phyloP scores from a whole-genome alignment of 2,329 filamentous ascomycete genomes.

The Simplicillium sp. region DNA sequence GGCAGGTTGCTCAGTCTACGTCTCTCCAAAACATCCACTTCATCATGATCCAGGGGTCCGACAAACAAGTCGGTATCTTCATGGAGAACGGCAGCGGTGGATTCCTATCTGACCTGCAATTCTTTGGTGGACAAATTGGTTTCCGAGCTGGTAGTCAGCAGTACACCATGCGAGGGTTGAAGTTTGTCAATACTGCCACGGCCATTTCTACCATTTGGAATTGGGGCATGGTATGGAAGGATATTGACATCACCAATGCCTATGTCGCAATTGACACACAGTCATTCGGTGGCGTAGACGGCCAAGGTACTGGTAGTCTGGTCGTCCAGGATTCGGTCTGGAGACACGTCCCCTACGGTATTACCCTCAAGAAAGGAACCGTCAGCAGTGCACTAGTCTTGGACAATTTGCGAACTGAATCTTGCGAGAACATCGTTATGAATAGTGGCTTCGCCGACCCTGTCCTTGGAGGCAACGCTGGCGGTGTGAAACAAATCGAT shows the following conservation, averaged over 20 bases:
- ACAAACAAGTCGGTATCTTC: constrained; percentile 46
- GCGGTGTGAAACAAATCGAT: too few species aligned
- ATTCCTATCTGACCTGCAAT: constrained; percentile 40
- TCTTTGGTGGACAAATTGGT: constrained; percentile 48
- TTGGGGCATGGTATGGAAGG: constrained; percentile 54
- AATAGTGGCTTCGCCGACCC: too few species aligned
- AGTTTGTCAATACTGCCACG: constrained; percentile 52
- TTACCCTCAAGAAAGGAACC: constrained; percentile 6
- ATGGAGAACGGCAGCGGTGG: constrained; percentile 52
- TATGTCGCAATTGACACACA: constrained; percentile 48
- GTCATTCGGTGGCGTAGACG: constrained; percentile 33
- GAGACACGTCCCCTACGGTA: constrained; percentile 9
- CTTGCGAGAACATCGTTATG: too few species aligned
- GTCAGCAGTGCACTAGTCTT: constrained; percentile 10
- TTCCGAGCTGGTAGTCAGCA: constrained; percentile 54
- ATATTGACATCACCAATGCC: constrained; percentile 51
- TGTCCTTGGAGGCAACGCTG: too few species aligned
- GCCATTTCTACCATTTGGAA: constrained; percentile 60
- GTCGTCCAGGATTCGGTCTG: constrained; percentile 8
- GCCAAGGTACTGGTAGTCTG: constrained; percentile 45
- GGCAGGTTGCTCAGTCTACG: constrained; percentile 50
- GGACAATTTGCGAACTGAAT: too few species aligned
- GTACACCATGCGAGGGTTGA: constrained; percentile 53
- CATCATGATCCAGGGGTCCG: constrained; percentile 26
- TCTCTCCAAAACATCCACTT: constrained; percentile 53